phyloP scores from a whole-genome alignment of 805 yeast species.

The Hanseniaspora clermontiae region DNA sequence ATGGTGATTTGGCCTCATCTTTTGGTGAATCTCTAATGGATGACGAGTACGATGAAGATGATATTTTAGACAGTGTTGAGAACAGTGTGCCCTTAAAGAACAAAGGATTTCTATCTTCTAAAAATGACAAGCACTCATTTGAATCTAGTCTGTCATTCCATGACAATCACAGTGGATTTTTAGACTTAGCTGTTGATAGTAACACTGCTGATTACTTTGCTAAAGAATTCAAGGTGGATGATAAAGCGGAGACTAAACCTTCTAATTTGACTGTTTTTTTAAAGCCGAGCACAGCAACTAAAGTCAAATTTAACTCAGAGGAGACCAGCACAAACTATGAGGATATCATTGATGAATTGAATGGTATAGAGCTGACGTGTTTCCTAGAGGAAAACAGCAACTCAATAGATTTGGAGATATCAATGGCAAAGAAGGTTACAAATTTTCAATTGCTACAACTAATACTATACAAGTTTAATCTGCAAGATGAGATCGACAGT shows the following conservation, averaged over 20 bases:
- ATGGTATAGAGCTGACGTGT: not conserved
- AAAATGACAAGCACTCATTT: not conserved
- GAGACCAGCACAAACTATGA: constrained; percentile 14
- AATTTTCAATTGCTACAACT: not conserved
- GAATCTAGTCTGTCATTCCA: not conserved
- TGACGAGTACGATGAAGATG: constrained; percentile 10
- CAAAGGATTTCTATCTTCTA: not conserved
- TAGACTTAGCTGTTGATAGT: not conserved
- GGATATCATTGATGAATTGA: not conserved
- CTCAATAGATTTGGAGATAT: not conserved
- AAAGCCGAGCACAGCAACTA: not conserved
- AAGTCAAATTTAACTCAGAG: constrained; percentile 17
- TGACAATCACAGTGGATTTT: not conserved
- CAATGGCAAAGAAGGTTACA: not conserved
- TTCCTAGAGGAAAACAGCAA: not conserved
- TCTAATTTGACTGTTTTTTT: not conserved
- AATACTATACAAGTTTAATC: not conserved
- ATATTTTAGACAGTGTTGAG: not conserved
- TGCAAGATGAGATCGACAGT: constrained; percentile 12
- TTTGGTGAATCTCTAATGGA: constrained; percentile 27
- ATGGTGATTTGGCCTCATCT: constrained; percentile 22
- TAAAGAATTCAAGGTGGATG: not conserved
- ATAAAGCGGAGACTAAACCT: not conserved
- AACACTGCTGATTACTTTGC: not conserved
- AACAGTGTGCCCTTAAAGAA: not conserved